Evolutionary conservation across 1,284 basidiomycete genomes (phyloP).

Genomic region (Tilletia indica): DNA sequence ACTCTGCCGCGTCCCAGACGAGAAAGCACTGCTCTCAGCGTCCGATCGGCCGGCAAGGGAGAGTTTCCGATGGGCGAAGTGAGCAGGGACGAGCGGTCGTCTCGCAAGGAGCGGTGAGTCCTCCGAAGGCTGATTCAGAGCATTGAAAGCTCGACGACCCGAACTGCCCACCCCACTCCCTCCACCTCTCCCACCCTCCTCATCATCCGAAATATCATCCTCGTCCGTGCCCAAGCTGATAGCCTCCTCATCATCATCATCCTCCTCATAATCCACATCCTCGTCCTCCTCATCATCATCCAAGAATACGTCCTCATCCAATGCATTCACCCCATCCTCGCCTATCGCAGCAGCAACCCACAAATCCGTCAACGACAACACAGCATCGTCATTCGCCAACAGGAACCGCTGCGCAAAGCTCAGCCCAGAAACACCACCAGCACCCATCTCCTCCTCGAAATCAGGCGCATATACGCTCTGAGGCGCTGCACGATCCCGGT

Average conservation of each 20-base stretch:
- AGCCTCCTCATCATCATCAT: slow-evolving; percentile 25
- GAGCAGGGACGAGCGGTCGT: slow-evolving; percentile 44
- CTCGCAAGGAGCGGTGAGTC: slow-evolving; percentile 30
- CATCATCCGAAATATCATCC: slow-evolving; percentile 25
- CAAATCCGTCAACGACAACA: slow-evolving; percentile 81
- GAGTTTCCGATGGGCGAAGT: slow-evolving; percentile 48
- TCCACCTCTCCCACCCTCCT: slow-evolving; percentile 19
- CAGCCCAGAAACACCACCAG: neutral
- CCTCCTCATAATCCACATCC: slow-evolving; percentile 50
- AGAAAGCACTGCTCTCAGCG: slow-evolving; percentile 21
- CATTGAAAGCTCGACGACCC: neutral
- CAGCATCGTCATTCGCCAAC: slow-evolving; percentile 78
- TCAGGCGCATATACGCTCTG: slow-evolving; percentile 45
- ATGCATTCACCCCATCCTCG: slow-evolving; percentile 62
- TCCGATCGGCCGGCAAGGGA: slow-evolving; percentile 28
- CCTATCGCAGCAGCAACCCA: slow-evolving; percentile 92
- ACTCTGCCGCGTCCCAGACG: neutral
- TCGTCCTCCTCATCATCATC: slow-evolving; percentile 65
- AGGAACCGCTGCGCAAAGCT: slow-evolving; percentile 70
- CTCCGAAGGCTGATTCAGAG: slow-evolving; percentile 21
- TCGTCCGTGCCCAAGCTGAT: slow-evolving; percentile 13
- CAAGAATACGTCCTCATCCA: slow-evolving; percentile 48
- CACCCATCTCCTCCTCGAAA: slow-evolving; percentile 34
- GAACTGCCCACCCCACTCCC: neutral
- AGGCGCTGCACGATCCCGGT: slow-evolving; percentile 24